Conservation (phyloP, 768 basidiomycete species). For the Auricularia sp. region DNA sequence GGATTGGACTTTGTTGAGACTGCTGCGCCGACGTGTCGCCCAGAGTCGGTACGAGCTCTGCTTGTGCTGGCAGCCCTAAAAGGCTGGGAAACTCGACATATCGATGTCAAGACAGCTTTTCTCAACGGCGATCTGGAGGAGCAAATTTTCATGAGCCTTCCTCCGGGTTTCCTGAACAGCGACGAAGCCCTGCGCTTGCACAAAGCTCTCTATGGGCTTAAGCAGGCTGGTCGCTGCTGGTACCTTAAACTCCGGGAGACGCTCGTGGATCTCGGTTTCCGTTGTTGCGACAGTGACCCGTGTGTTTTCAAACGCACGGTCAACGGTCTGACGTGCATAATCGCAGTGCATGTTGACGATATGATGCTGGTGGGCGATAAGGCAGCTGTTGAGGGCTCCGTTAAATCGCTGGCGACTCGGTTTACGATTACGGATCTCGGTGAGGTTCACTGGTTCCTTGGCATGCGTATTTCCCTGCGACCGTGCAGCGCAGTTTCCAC, state of each 20-base stretch:
- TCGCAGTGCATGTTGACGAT: too few relatives aligned
- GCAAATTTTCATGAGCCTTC: constrained; percentile 2
- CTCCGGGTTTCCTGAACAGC: background rate
- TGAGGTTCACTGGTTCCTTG: constrained; percentile 1
- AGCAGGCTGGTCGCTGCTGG: too few relatives aligned
- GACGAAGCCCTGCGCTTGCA: too few relatives aligned
- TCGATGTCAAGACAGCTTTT: constrained; percentile 9
- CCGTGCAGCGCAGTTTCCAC: background rate
- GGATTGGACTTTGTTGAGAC: constrained; percentile 2
- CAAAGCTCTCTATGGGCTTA: too few relatives aligned
- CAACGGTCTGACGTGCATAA: too few relatives aligned
- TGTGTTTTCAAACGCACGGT: too few relatives aligned
- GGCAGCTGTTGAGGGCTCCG: too few relatives aligned
- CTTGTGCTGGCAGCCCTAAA: background rate
- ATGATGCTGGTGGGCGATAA: too few relatives aligned
- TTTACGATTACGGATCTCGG: background rate
- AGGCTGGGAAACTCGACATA: background rate
- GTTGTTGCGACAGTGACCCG: background rate
- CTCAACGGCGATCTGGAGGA: constrained; percentile 3
- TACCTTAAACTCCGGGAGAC: too few relatives aligned
- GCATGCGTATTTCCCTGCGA: constrained; percentile 2
- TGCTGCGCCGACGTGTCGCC: background rate
- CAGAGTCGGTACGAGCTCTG: background rate
- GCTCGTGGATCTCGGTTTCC: too few relatives aligned
- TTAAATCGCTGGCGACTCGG: too few relatives aligned